These are phyloP conservation scores for Prunus dulcis DNA, from an alignment of 306 rosid species.

Conservation along the genomic window DNA sequence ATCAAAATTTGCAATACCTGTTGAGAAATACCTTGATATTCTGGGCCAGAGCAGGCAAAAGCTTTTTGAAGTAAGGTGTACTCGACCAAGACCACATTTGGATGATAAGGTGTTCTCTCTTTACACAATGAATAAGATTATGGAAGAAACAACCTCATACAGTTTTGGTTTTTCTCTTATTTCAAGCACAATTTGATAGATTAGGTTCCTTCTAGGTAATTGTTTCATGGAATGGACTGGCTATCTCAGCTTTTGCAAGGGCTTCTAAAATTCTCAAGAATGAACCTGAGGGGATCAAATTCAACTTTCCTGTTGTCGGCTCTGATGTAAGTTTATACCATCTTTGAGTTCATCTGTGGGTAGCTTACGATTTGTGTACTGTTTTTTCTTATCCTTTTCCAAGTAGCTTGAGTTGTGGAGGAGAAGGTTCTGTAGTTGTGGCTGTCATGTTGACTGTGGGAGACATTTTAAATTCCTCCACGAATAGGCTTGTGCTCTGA, in stretches of 20 bases:
- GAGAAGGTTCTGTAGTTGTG: too few species aligned
- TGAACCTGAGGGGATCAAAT: conserved; percentile 55
- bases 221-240: conserved; percentile 95
- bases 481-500: too few species aligned
- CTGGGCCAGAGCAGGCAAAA: conserved; percentile 71
- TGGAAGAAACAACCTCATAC: background rate
- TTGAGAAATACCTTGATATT: conserved; percentile 62
- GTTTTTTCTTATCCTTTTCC: too few species aligned
- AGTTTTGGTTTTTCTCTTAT: background rate
- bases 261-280: conserved; percentile 80
- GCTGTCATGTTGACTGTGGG: too few species aligned
- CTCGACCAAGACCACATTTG: conserved; percentile 82
- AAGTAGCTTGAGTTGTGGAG: too few species aligned
- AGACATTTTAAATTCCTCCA: too few species aligned
- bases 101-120: conserved; percentile 71
- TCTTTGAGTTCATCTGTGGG: conserved; percentile 7
- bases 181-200: conserved; percentile 18
- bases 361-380: too few species aligned
- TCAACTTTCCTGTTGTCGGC: conserved; percentile 74
- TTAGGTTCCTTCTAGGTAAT: conserved; percentile 61
- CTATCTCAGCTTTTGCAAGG: conserved; percentile 85
- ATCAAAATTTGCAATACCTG: conserved; percentile 57
- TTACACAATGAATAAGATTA: conserved; percentile 9
- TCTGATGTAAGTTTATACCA: conserved; percentile 59
- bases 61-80: conserved; percentile 70